A percentile compares a stretch with the other conserved stretches of the same genome.
These are phyloP conservation scores for Didymosphaeria variabile DNA, from an alignment of 2,329 filamentous ascomycete genomes.

Conservation along the genomic window DNA sequence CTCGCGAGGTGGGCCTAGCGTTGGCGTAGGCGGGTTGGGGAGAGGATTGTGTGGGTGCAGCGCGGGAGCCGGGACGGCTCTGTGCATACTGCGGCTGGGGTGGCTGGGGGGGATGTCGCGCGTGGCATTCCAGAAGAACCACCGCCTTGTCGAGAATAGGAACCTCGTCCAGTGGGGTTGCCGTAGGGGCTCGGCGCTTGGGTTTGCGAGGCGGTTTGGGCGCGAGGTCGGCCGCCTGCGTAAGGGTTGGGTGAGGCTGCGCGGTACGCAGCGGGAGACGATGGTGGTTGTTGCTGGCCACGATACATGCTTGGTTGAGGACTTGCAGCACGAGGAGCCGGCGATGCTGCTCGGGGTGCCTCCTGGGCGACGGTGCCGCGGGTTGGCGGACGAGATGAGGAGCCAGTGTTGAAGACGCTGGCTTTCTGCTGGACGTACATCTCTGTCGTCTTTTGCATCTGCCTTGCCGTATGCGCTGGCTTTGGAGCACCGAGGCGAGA, in stretches of 20 bases:
- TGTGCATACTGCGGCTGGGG: constrained; percentile 14
- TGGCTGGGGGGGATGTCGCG: constrained; percentile 57
- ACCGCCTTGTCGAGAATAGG: constrained; percentile 50
- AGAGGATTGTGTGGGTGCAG: constrained; percentile 26
- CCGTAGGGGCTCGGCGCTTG: constrained; percentile 47
- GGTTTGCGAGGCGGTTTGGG: constrained; percentile 49
- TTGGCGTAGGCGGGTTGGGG: constrained; percentile 50
- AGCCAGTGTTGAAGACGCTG: constrained; percentile 71
- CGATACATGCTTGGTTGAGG: constrained; percentile 66
- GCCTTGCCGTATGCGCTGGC: constrained; percentile 88
- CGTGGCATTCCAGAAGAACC: constrained; percentile 45
- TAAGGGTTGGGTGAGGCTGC: constrained; percentile 71
- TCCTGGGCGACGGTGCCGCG: constrained; percentile 60
- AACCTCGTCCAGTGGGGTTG: constrained; percentile 41
- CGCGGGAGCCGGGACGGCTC: constrained; percentile 13
- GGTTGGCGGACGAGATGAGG: constrained; percentile 65
- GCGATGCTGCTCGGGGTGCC: constrained; percentile 66
- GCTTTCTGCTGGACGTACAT: constrained; percentile 86
- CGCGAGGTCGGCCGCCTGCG: constrained; percentile 42
- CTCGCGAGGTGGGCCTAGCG: constrained; percentile 42
- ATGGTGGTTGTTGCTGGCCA: constrained; percentile 6
- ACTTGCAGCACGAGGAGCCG: constrained; percentile 67
- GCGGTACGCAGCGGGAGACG: constrained; percentile 17
- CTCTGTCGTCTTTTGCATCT: constrained; percentile 95
- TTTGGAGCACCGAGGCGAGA: constrained; percentile 87